Base-by-base conservation (phyloP, 2,329 filamentous ascomycete species). In the Ophioceras dolichostomum region DNA sequence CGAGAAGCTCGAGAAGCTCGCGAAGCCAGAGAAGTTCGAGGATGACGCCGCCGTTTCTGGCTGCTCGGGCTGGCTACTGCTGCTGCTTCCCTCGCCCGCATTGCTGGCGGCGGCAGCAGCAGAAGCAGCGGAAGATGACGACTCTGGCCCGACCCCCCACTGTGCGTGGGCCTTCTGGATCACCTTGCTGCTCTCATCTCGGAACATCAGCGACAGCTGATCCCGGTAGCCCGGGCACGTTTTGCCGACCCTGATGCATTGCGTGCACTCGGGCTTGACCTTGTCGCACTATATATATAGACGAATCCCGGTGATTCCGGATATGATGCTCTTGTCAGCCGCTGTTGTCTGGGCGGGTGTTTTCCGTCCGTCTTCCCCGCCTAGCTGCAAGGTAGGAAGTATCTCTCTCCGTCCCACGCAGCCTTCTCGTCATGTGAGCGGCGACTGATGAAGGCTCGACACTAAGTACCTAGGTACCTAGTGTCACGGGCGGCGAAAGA, bases 171-270 rank as follows among this genome's bases (percentile, higher is more conserved):
- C 68, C 49, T 74, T 78, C 43, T 65, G 65, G 19, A 73, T 69
- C 32, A 79, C 73, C 47, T 76, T 72, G 46, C 62, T 69, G 47
- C 70, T 79, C 55, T 80, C 74, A 57, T 80, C 74, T 27, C 75
- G 71, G 50, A 80, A 80, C 67, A 79, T 71, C 40, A 79, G 59
- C 22, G 73, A 74, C 24, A 79, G 57, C 52, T 76, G 71, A 44
- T 79, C 74, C 45, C 76, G 65, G 47, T 80, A 79, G 6, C 76
- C 76, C 16, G 74, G 72, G 46, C 76, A 80, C 47, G 60, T 65
- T 53, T 74, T 73, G 48, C 67, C 65, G 32, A 73, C 66, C 29
- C 73, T 70, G 32, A 68, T 58, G 49, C 76, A 79, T 60, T 79
- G 75, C 18, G 72, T 72, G 48, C 76, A 80, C 47, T 71, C 64